These are phyloP conservation scores for Cyclotella sp. DNA, from an alignment of 108 stramenopile species.

Conservation along the genomic window DNA sequence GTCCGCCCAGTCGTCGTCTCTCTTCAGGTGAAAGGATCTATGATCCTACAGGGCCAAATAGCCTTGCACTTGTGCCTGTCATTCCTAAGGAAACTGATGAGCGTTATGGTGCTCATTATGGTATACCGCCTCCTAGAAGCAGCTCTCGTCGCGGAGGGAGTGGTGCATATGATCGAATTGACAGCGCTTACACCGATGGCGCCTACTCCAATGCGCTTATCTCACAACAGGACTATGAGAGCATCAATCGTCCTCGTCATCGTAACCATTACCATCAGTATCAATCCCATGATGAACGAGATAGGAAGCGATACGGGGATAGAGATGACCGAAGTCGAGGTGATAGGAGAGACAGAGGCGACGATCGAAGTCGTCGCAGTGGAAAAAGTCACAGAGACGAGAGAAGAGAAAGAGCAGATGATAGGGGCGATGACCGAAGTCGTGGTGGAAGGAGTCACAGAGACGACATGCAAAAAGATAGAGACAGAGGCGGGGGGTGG, in stretches of 20 bases:
- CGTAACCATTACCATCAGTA: slow-evolving; percentile 18
- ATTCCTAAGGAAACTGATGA: slow-evolving; percentile 17
- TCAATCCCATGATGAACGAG: slow-evolving; percentile 7
- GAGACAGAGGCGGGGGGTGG: slow-evolving; percentile 20
- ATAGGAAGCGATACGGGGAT: slow-evolving; percentile 19
- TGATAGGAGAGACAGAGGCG: not conserved
- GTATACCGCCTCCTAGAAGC: slow-evolving; percentile 17
- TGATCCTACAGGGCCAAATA: slow-evolving; percentile 41
- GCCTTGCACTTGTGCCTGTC: slow-evolving; percentile 46
- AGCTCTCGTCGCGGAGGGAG: slow-evolving; percentile 37
- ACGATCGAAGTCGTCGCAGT: not conserved
- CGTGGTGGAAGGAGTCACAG: slow-evolving; percentile 13
- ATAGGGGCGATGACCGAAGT: not conserved
- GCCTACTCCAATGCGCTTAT: slow-evolving; percentile 22
- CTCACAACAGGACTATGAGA: slow-evolving; percentile 22
- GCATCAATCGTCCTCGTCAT: slow-evolving; percentile 16
- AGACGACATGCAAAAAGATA: slow-evolving; percentile 15
- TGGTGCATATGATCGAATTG: slow-evolving; percentile 24
- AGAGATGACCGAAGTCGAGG: not conserved
- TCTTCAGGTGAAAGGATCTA: slow-evolving; percentile 16
- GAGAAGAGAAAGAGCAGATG: slow-evolving; percentile 5
- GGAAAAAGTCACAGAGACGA: slow-evolving; percentile 3
- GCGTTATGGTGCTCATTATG: slow-evolving; percentile 36
- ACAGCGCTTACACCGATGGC: slow-evolving; percentile 33
- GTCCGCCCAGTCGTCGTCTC: slow-evolving; percentile 11